These are phyloP conservation scores for Calonectria naviculata DNA, from an alignment of 2,329 filamentous ascomycete species.

Conservation along the genomic window DNA sequence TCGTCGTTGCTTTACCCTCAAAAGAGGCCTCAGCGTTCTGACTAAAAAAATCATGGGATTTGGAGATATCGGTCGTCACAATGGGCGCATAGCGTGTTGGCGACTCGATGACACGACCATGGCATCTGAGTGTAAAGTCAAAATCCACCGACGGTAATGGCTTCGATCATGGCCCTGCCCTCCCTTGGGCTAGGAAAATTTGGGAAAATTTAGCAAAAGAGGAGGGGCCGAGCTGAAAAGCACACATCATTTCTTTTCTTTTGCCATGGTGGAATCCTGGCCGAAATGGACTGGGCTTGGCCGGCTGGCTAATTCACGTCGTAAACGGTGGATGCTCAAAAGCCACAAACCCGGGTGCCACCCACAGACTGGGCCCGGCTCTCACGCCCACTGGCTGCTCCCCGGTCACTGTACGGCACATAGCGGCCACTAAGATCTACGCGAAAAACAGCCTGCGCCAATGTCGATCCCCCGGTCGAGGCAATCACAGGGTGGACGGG, in stretches of 20 bases:
- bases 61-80: background rate
- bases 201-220: background rate
- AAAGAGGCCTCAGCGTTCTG: background rate
- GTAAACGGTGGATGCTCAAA: constrained; percentile 14
- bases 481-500: background rate
- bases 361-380: constrained; percentile 14
- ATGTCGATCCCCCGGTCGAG: constrained; percentile 16
- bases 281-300: constrained; percentile 18
- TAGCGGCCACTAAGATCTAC: constrained; percentile 37
- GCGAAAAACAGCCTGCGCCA: constrained; percentile 20
- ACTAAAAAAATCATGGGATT: background rate
- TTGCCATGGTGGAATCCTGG: constrained; percentile 11
- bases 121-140: constrained; percentile 8
- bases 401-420: constrained; percentile 12
- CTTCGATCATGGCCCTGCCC: background rate
- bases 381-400: constrained; percentile 6
- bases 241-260: constrained; percentile 26
- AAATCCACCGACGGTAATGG: constrained; percentile 19
- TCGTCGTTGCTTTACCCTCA: background rate
- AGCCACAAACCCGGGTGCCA: constrained; percentile 24
- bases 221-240: constrained; percentile 22
- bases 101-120: background rate
- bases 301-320: constrained; percentile 16
- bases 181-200: background rate
- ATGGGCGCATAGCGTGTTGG: background rate